Base-by-base conservation (phyloP, 106 monocot genomes). In the Posidonia australis region DNA sequence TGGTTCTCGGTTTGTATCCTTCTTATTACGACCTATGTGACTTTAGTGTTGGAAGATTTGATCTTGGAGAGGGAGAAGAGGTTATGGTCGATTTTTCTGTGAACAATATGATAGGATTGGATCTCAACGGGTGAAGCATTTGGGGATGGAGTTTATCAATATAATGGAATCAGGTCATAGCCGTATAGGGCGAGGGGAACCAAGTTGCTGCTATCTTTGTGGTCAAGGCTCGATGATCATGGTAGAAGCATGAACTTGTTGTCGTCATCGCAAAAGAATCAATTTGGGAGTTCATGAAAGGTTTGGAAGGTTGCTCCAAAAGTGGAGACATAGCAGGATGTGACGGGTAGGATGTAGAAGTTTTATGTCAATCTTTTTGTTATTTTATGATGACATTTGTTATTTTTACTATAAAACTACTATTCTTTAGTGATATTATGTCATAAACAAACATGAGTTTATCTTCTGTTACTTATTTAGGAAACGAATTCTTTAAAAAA, bases 311-410 rank as follows among this genome's bases (percentile, higher is more conserved):
- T 36, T 48, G 54, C 41, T 61, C 32, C 61, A 13, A 61, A 61
- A 10, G 43, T 9, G 25, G 58, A 58, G 25, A 58, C 25, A 3
- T 25, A 5, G 11, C 58, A 29, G 30, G 58, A 58, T 58, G 82
- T 69, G 21, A 87, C 82, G 66, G 64, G 54, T 49, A 79, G 87
- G 41, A 79, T 92, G 69, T 84, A 84, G 79, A 87, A 92, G 49
- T 92, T 87, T 54, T 63, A 84, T 30, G 87, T 87, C 17, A 92
- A 92, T 68, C 76, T 92, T 42, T n/a, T n/a, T n/a, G n/a, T n/a
- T n/a, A n/a, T n/a, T n/a, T n/a, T n/a, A n/a, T n/a, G n/a, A n/a
- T n/a, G n/a, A n/a, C n/a, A n/a, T n/a, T n/a, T n/a, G n/a, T n/a
- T n/a, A n/a, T n/a, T n/a, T n/a, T n/a, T n/a, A n/a, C n/a, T n/a